A percentile compares a stretch with the other conserved stretches of the same genome.
Evolutionary conservation across 2,329 filamentous ascomycete species (phyloP).

Genomic region (Tolypocladium pustulatum): DNA sequence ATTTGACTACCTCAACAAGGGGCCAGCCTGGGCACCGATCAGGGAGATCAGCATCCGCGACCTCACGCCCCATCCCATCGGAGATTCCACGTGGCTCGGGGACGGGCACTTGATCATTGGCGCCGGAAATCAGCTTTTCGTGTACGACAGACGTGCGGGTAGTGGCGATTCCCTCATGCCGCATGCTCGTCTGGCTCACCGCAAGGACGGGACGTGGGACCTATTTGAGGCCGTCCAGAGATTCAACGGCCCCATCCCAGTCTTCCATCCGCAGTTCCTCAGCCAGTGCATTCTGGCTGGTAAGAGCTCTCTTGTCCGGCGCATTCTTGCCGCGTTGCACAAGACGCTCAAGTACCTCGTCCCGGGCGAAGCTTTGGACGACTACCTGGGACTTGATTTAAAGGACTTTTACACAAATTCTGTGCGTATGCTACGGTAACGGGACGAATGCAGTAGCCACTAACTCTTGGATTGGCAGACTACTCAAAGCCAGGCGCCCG

Average conservation of each 20-base stretch:
- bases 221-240: slow-evolving; percentile 74
- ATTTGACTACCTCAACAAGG: slow-evolving; percentile 82
- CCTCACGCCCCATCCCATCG: slow-evolving; percentile 79
- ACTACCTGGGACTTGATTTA: slow-evolving; percentile 49
- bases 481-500: slow-evolving; percentile 1
- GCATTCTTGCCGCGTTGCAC: slow-evolving; percentile 61
- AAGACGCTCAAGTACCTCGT: slow-evolving; percentile 73
- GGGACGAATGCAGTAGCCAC: not conserved
- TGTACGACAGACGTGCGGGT: slow-evolving; percentile 68
- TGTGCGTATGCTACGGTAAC: not conserved
- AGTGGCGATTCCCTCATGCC: slow-evolving; percentile 49
- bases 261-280: slow-evolving; percentile 88
- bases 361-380: slow-evolving; percentile 70
- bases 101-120: slow-evolving; percentile 80
- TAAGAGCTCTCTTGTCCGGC: slow-evolving; percentile 61
- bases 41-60: slow-evolving; percentile 73
- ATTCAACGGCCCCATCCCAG: slow-evolving; percentile 76
- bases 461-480: not conserved
- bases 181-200: slow-evolving; percentile 34
- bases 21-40: slow-evolving; percentile 81
- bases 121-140: slow-evolving; percentile 81
- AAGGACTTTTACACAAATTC: slow-evolving; percentile 1
- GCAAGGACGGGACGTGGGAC: slow-evolving; percentile 46
- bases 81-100: slow-evolving; percentile 84
- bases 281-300: slow-evolving; percentile 78